A percentile compares a stretch with the other conserved stretches of the same genome.
Conservation (phyloP, 2,329 filamentous ascomycete species). For the Xylariales sp. region DNA sequence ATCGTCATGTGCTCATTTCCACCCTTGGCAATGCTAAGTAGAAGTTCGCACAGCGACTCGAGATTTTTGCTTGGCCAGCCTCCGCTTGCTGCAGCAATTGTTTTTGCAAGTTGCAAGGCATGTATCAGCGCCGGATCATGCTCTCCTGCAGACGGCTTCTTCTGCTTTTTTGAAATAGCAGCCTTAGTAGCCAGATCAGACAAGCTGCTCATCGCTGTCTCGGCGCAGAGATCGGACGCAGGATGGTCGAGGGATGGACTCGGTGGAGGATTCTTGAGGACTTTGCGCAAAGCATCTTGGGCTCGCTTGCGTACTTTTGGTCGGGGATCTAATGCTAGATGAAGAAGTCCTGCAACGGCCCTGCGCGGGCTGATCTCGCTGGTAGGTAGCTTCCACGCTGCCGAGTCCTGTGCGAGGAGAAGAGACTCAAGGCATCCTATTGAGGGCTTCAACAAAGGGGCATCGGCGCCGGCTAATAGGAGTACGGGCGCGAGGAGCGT, state of each 20-base stretch:
- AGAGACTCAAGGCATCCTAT: constrained; percentile 96
- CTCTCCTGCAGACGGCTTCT: constrained; percentile 67
- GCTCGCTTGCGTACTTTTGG: constrained; percentile 96
- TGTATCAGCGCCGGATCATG: constrained; percentile 91
- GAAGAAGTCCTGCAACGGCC: constrained; percentile 86
- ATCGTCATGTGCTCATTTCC: constrained; percentile 97
- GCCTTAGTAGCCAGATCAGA: constrained; percentile 77
- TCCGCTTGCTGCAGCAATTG: constrained; percentile 84
- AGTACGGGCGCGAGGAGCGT: constrained; percentile 86
- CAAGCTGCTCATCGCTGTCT: constrained; percentile 85
- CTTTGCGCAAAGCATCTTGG: constrained; percentile 85
- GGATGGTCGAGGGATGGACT: constrained; percentile 95
- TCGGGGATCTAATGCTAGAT: constrained; percentile 84
- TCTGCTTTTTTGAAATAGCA: constrained; percentile 73
- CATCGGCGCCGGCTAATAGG: constrained; percentile 82
- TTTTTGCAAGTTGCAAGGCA: constrained; percentile 90
- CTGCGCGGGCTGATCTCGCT: constrained; percentile 86
- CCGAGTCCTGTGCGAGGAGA: constrained; percentile 85
- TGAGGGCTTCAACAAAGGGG: constrained; percentile 84
- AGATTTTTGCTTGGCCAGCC: constrained; percentile 98
- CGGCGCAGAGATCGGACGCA: constrained; percentile 94
- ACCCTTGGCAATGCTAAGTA: constrained; percentile 88
- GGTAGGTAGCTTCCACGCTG: constrained; percentile 87
- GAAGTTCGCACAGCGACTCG: constrained; percentile 87
- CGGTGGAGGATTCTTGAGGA: constrained; percentile 86